These are phyloP conservation scores for Blastobotrys capitulatus DNA, from an alignment of 1,139 yeast genomes.

Conservation along the genomic window DNA sequence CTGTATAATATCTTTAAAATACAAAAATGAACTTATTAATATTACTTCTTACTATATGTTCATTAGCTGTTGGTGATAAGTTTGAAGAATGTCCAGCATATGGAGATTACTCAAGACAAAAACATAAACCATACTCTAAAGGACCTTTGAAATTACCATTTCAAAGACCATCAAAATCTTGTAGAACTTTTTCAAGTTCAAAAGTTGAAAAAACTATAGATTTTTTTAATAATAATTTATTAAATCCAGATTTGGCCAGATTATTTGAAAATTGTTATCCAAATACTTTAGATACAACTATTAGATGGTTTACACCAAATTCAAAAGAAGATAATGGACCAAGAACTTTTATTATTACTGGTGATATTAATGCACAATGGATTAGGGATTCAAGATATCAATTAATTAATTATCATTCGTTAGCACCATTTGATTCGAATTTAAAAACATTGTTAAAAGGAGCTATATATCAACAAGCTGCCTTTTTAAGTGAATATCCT, in stretches of 20 bases:
- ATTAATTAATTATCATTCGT: slow-evolving; percentile 65
- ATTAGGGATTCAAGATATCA: slow-evolving; percentile 82
- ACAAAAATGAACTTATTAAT: background rate
- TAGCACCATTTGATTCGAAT: slow-evolving; percentile 44
- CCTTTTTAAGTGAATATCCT: slow-evolving; percentile 56
- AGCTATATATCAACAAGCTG: slow-evolving; percentile 75
- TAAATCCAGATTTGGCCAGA: slow-evolving; percentile 63
- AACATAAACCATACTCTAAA: slow-evolving; percentile 30
- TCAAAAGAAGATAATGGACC: too few relatives aligned
- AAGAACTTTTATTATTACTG: slow-evolving; percentile 72
- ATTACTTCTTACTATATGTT: background rate
- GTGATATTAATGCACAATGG: slow-evolving; percentile 87
- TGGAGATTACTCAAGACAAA: slow-evolving; percentile 33
- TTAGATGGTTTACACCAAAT: too few relatives aligned
- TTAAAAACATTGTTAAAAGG: slow-evolving; percentile 58
- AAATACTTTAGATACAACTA: slow-evolving; percentile 82
- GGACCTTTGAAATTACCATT: slow-evolving; percentile 49
- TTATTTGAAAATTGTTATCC: slow-evolving; percentile 80
- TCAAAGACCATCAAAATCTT: slow-evolving; percentile 67
- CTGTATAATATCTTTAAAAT: too few relatives aligned
- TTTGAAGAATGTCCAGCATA: slow-evolving; percentile 36
- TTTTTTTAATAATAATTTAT: slow-evolving; percentile 46
- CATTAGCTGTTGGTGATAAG: background rate
- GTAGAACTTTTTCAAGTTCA: slow-evolving; percentile 69
- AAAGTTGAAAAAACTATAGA: slow-evolving; percentile 55